Conservation (phyloP, 2,329 filamentous ascomycete genomes). For the Aspergillus udagawae region DNA sequence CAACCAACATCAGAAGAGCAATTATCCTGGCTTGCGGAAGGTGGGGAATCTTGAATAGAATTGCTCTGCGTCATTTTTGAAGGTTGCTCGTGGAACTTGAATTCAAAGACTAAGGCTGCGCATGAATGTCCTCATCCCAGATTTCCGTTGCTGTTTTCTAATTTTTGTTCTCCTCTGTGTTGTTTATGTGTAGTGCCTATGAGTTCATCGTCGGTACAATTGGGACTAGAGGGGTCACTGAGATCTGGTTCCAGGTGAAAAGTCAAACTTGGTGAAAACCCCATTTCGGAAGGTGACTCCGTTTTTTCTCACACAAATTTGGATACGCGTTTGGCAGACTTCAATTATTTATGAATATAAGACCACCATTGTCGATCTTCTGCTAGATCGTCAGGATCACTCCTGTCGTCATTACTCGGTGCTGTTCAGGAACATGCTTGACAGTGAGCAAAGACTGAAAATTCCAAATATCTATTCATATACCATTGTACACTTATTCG, state of each 20-base stretch:
- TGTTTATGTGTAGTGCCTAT: neutral
- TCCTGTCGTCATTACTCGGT: neutral
- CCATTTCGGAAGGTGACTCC: neutral
- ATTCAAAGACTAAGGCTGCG: neutral
- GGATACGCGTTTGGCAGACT: neutral
- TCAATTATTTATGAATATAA: neutral
- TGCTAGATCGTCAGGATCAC: neutral
- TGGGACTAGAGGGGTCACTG: neutral
- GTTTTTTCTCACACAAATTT: neutral
- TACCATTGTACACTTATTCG: neutral
- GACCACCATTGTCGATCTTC: neutral
- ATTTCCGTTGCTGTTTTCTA: neutral
- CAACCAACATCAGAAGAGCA: neutral
- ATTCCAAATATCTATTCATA: neutral
- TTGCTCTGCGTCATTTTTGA: neutral
- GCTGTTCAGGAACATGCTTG: neutral
- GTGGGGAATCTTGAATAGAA: neutral
- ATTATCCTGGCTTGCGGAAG: neutral
- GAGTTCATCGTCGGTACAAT: neutral
- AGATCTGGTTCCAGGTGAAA: neutral
- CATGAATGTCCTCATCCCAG: neutral
- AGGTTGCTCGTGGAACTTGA: neutral
- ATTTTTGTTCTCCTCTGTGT: neutral
- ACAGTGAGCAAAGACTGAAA: neutral
- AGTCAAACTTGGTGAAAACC: neutral